Percentiles rank a stretch among this genome's conserved stretches.
Conservation (phyloP, 1,139 yeast genomes). For the Candida sojae region DNA sequence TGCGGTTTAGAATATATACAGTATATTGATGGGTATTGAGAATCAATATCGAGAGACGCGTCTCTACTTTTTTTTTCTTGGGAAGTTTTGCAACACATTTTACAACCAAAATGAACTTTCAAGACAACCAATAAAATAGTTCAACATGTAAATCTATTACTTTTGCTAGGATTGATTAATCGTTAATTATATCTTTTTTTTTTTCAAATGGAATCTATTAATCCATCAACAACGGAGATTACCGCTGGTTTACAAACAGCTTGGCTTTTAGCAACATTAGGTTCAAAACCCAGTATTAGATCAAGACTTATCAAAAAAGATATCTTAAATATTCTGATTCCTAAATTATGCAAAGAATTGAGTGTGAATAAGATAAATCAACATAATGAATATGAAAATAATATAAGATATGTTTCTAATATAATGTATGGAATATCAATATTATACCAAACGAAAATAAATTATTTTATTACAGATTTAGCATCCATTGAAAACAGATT, state of each 20-base stretch:
- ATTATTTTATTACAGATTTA: conserved; percentile 42
- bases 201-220: conserved; percentile 7
- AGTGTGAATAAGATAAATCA: conserved; percentile 18
- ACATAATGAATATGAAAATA: conserved; percentile 11
- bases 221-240: conserved; percentile 6
- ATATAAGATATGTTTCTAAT: conserved; percentile 48
- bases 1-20: too few relatives aligned
- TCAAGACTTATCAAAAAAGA: conserved; percentile 32
- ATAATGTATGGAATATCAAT: conserved; percentile 60
- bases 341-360: conserved; percentile 43
- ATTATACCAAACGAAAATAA: conserved; percentile 52
- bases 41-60: too few relatives aligned
- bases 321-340: conserved; percentile 46
- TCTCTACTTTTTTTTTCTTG: neutral
- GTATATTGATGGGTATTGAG: too few relatives aligned
- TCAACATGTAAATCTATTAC: neutral
- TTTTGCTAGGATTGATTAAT: neutral
- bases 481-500: conserved; percentile 26
- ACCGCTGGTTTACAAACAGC: conserved; percentile 21
- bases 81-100: conserved; percentile 1
- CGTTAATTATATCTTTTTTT: neutral
- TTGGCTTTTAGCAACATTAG: conserved; percentile 45
- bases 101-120: conserved; percentile 4
- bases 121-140: neutral
- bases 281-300: conserved; percentile 26